Evolutionary conservation across 2,329 filamentous ascomycete genomes (phyloP).

Genomic region (Botryotinia calthae): DNA sequence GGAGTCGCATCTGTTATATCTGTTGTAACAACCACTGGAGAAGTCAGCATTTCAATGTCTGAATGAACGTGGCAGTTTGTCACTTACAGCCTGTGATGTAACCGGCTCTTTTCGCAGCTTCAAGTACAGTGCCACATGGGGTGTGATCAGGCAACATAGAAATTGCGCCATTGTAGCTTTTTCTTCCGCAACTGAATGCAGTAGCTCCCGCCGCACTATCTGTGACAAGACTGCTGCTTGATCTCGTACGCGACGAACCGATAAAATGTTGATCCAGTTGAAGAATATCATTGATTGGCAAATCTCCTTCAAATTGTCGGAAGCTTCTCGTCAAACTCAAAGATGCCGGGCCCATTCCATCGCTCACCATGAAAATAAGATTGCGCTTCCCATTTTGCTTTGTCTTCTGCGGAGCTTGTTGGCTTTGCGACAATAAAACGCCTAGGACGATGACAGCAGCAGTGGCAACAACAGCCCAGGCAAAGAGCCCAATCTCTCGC

Average conservation of each 20-base stretch:
- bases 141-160: slow-evolving; percentile 79
- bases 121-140: slow-evolving; percentile 87
- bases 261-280: slow-evolving; percentile 85
- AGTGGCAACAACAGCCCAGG: slow-evolving; percentile 81
- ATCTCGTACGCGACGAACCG: slow-evolving; percentile 84
- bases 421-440: slow-evolving; percentile 72
- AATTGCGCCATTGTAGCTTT: slow-evolving; percentile 97
- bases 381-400: slow-evolving; percentile 71
- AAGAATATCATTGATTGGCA: slow-evolving; percentile 74
- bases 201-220: slow-evolving; percentile 97
- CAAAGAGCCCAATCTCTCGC: slow-evolving; percentile 74
- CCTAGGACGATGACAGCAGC: slow-evolving; percentile 75
- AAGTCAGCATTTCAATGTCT: background rate
- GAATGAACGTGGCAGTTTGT: background rate
- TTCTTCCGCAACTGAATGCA: slow-evolving; percentile 86
- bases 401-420: slow-evolving; percentile 30
- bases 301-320: slow-evolving; percentile 69
- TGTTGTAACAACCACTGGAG: slow-evolving; percentile 79
- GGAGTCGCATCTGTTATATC: slow-evolving; percentile 94
- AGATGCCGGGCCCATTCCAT: slow-evolving; percentile 95
- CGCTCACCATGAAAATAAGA: slow-evolving; percentile 97
- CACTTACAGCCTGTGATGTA: slow-evolving; percentile 70
- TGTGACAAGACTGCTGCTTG: slow-evolving; percentile 80
- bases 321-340: slow-evolving; percentile 83
- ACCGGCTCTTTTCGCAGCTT: slow-evolving; percentile 87